Conservation (phyloP, 495 filamentous ascomycete genomes). For the Coniosporium apollinis region DNA sequence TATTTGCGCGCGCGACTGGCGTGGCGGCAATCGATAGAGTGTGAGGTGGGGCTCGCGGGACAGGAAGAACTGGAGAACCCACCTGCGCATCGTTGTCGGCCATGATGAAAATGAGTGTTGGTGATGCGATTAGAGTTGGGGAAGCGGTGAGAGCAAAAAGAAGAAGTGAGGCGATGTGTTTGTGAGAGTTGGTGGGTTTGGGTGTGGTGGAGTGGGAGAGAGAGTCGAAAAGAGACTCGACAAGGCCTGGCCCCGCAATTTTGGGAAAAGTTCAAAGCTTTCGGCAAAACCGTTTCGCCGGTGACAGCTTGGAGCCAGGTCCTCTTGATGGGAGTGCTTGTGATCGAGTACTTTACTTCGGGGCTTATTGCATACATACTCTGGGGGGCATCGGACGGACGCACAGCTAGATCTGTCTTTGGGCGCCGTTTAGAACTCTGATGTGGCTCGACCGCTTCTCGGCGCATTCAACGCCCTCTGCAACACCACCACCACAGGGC, state of each 20-base stretch:
- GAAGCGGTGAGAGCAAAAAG: conserved; percentile 8
- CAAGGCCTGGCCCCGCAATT: too few species aligned
- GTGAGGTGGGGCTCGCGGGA: background rate
- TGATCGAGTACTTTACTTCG: too few species aligned
- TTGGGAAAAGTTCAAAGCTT: too few species aligned
- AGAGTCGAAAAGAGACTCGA: conserved; percentile 2
- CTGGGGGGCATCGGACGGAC: too few species aligned
- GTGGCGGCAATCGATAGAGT: background rate
- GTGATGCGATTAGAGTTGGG: conserved; percentile 5
- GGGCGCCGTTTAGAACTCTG: too few species aligned
- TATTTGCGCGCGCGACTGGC: background rate
- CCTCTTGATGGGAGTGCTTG: too few species aligned
- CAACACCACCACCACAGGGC: conserved; percentile 40
- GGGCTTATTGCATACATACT: too few species aligned
- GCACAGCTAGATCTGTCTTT: too few species aligned
- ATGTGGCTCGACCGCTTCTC: conserved; percentile 89
- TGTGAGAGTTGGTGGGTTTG: conserved; percentile 13
- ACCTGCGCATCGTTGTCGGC: conserved; percentile 45
- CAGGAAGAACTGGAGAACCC: conserved; percentile 15
- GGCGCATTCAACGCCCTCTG: conserved; percentile 47
- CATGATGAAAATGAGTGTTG: conserved; percentile 30
- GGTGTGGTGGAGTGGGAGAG: conserved; percentile 9
- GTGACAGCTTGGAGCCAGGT: too few species aligned
- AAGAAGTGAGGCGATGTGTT: conserved; percentile 20
- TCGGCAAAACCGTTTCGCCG: too few species aligned